These are phyloP conservation scores for Mycogone perniciosa DNA, from an alignment of 2,329 filamentous ascomycete species.

Conservation along the genomic window DNA sequence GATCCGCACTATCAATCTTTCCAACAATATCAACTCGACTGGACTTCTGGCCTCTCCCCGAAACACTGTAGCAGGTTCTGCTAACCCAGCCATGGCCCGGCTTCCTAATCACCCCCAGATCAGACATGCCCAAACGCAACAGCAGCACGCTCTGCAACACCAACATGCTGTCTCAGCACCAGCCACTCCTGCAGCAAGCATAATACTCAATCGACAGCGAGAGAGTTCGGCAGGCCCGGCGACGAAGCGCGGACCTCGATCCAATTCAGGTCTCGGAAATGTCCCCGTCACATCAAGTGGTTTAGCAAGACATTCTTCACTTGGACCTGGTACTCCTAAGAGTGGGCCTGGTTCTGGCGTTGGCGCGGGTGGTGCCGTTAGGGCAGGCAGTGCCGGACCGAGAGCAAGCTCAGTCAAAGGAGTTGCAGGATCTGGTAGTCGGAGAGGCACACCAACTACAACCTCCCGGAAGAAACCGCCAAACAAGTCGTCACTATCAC, in stretches of 20 bases:
- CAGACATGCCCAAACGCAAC: conserved; percentile 44
- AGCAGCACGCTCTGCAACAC: conserved; percentile 21
- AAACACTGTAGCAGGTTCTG: conserved; percentile 24
- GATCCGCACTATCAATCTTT: conserved; percentile 37
- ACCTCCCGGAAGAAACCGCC: conserved; percentile 42
- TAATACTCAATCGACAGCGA: conserved; percentile 51
- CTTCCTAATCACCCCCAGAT: conserved; percentile 39
- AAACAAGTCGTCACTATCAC: conserved; percentile 56
- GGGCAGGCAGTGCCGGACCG: conserved; percentile 56
- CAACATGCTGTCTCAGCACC: conserved; percentile 50
- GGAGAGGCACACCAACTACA: conserved; percentile 44
- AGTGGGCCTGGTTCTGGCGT: conserved; percentile 22
- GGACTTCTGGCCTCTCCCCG: conserved; percentile 22
- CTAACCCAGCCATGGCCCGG: conserved; percentile 38
- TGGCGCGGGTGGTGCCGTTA: conserved; percentile 28
- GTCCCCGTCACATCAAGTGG: conserved; percentile 48
- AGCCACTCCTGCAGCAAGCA: conserved; percentile 53
- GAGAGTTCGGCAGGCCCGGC: conserved; percentile 55
- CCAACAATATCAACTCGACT: conserved; percentile 28
- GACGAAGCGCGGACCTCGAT: conserved; percentile 48
- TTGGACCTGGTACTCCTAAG: conserved; percentile 58
- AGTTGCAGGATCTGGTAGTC: conserved; percentile 30
- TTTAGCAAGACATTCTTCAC: conserved; percentile 55
- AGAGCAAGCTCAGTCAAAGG: conserved; percentile 44
- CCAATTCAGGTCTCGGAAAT: conserved; percentile 41